A percentile compares a stretch with the other conserved stretches of the same genome.
These are phyloP conservation scores for Durotheca rogersii DNA, from an alignment of 495 filamentous ascomycete species.

Conservation along the genomic window DNA sequence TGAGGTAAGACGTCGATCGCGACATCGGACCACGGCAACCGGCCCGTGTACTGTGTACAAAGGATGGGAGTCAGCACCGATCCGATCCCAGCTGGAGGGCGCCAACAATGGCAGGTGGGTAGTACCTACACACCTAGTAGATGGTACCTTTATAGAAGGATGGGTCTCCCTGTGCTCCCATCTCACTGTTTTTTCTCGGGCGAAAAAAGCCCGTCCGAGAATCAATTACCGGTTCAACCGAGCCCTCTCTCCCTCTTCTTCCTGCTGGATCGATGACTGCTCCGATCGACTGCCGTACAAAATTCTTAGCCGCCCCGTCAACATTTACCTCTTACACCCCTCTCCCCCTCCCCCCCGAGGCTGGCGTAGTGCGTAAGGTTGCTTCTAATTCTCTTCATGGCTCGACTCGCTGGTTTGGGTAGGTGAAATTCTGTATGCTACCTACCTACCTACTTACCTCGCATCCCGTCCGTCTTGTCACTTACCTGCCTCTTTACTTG, in stretches of 20 bases:
- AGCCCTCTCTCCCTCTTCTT: conserved; percentile 3
- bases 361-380: no score
- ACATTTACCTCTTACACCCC: no score
- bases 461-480: conserved; percentile 10
- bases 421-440: conserved; percentile 10
- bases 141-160: no score
- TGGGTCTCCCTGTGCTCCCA: conserved; percentile 1
- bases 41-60: not conserved
- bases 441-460: conserved; percentile 14
- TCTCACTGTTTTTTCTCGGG: conserved; percentile 13
- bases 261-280: conserved; percentile 3
- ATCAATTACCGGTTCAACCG: conserved; percentile 32
- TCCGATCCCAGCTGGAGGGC: no score
- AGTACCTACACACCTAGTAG: no score
- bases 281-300: no score
- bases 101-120: no score
- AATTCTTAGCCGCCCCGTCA: conserved; percentile 14
- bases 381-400: no score
- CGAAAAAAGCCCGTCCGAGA: conserved; percentile 28
- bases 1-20: conserved; percentile 11
- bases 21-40: not conserved
- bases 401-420: conserved; percentile 23
- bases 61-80: no score
- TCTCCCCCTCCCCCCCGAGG: no score
- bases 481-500: no score